These are phyloP conservation scores for Mycena chlorophos DNA, from an alignment of 768 basidiomycete species.

Conservation along the genomic window DNA sequence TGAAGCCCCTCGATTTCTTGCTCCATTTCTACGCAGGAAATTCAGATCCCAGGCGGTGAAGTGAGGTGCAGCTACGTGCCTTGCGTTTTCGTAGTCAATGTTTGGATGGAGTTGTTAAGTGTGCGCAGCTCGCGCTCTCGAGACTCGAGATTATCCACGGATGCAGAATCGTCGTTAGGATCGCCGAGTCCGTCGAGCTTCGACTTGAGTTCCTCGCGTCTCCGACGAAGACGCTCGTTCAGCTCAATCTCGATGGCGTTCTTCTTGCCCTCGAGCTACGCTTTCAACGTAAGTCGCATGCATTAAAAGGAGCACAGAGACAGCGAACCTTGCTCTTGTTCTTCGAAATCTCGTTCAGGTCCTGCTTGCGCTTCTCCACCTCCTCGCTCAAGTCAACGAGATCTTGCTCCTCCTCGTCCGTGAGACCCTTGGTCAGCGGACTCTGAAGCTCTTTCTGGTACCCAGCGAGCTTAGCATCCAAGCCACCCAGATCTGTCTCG, in stretches of 20 bases:
- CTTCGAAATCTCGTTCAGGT: constrained; percentile 66
- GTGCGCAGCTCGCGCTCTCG: constrained; percentile 67
- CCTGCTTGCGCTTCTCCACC: constrained; percentile 72
- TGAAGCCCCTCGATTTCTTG: constrained; percentile 67
- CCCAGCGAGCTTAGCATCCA: constrained; percentile 63
- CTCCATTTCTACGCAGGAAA: constrained; percentile 57
- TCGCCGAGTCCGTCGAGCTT: constrained; percentile 79
- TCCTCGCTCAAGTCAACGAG: constrained; percentile 73
- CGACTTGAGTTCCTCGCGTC: constrained; percentile 72
- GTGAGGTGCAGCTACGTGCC: constrained; percentile 35
- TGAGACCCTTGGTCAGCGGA: constrained; percentile 74
- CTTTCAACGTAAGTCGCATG: not conserved
- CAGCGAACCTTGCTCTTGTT: constrained; percentile 57
- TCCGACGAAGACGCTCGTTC: constrained; percentile 81
- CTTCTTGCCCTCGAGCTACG: constrained; percentile 71
- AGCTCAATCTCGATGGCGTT: constrained; percentile 89
- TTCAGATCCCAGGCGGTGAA: not conserved
- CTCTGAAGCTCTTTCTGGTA: constrained; percentile 69
- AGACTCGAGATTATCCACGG: constrained; percentile 66
- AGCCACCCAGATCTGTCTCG: constrained; percentile 64
- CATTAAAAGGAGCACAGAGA: not conserved
- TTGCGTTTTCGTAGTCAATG: constrained; percentile 62
- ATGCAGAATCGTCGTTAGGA: constrained; percentile 53
- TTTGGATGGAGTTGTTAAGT: constrained; percentile 65
- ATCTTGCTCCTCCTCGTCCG: constrained; percentile 64